phyloP scores from a whole-genome alignment of 768 basidiomycete genomes.

The Ramaria rubella region DNA sequence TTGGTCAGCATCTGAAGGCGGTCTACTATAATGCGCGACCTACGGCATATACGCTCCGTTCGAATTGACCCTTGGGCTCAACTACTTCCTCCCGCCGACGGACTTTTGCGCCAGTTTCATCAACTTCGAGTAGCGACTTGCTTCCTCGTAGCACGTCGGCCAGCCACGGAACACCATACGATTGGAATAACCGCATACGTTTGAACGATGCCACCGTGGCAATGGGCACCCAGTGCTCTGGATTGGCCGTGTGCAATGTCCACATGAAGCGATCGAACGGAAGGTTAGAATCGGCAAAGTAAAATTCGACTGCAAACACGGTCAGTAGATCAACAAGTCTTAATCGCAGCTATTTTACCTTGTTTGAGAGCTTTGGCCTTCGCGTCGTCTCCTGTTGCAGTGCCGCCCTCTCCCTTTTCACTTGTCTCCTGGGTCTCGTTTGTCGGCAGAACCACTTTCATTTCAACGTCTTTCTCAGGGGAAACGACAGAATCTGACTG shows the following conservation, averaged over 20 bases:
- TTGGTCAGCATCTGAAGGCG: background rate
- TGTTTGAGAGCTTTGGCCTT: slow-evolving; percentile 5
- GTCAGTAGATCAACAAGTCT: background rate
- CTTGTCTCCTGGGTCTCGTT: no score
- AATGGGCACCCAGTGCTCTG: slow-evolving; percentile 87
- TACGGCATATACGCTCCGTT: slow-evolving; percentile 85
- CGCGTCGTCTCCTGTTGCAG: background rate
- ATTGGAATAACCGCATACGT: slow-evolving; percentile 74
- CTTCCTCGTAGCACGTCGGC: slow-evolving; percentile 50
- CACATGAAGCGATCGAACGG: slow-evolving; percentile 97
- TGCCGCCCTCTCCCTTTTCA: background rate
- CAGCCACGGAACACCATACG: slow-evolving; percentile 61
- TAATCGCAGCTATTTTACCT: background rate
- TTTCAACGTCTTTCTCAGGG: no score
- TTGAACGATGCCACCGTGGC: slow-evolving; percentile 88
- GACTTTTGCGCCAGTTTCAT: slow-evolving; percentile 64
- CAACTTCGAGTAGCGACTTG: slow-evolving; percentile 60
- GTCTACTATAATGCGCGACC: slow-evolving; percentile 27
- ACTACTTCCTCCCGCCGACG: slow-evolving; percentile 69
- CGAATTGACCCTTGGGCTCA: slow-evolving; percentile 71
- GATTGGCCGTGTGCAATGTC: slow-evolving; percentile 74
- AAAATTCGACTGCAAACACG: slow-evolving; percentile 72
- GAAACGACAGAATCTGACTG: no score
- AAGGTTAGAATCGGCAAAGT: slow-evolving; percentile 94
- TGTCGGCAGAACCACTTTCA: no score